Evolutionary conservation across 306 rosid species (phyloP).

Genomic region (Glycine soja): DNA sequence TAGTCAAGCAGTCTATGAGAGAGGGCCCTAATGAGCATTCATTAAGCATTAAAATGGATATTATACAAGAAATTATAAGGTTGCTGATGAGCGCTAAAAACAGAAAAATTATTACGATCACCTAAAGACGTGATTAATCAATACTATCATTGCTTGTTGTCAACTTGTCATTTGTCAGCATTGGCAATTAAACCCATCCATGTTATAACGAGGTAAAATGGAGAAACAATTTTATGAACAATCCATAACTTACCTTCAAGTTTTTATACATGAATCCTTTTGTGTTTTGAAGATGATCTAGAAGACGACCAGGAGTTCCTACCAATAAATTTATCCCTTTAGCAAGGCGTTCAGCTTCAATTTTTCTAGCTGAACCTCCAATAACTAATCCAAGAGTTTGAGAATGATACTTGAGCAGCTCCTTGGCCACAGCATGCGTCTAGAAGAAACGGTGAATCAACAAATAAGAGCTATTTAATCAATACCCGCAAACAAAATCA

Average conservation of each 20-base stretch:
- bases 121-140: conserved; percentile 21
- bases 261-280: conserved; percentile 76
- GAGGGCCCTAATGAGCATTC: background rate
- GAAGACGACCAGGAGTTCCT: conserved; percentile 96
- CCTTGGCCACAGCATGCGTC: conserved; percentile 92
- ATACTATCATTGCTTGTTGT: background rate
- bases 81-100: background rate
- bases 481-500: background rate
- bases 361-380: conserved; percentile 84
- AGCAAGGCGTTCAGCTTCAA: conserved; percentile 82
- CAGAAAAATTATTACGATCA: background rate
- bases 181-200: background rate
- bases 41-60: background rate
- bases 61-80: background rate
- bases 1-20: conserved; percentile 17
- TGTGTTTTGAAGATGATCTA: conserved; percentile 92
- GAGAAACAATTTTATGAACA: background rate
- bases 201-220: background rate
- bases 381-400: conserved; percentile 87
- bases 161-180: background rate
- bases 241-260: conserved; percentile 67
- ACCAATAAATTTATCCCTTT: conserved; percentile 86
- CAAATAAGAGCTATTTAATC: conserved; percentile 12
- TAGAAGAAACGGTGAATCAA: conserved; percentile 40
- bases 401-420: conserved; percentile 91